Conservation (phyloP, 495 filamentous ascomycete species). For the Podospora pseudoanserina region DNA sequence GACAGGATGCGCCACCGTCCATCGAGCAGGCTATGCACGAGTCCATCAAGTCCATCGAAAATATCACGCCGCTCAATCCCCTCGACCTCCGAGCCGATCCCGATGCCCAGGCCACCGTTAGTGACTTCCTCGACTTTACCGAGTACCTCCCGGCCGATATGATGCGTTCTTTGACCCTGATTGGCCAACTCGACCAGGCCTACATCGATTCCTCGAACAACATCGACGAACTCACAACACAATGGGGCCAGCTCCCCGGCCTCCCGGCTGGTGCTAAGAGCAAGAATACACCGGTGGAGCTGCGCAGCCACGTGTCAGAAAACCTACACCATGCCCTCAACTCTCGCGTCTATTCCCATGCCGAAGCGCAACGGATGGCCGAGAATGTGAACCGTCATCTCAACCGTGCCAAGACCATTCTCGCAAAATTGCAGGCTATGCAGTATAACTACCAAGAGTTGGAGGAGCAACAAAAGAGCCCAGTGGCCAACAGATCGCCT, state of each 20-base stretch:
- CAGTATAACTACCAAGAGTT: conserved; percentile 50
- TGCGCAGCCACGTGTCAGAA: conserved; percentile 75
- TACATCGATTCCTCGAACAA: conserved; percentile 61
- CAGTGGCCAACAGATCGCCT: conserved; percentile 48
- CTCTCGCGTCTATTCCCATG: conserved; percentile 71
- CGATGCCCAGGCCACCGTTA: conserved; percentile 89
- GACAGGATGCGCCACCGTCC: conserved; percentile 30
- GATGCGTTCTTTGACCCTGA: conserved; percentile 81
- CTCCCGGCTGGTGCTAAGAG: conserved; percentile 45
- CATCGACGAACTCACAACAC: conserved; percentile 68
- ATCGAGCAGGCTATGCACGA: conserved; percentile 32
- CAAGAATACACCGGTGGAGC: conserved; percentile 40
- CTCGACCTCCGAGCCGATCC: conserved; percentile 61
- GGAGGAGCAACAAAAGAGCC: conserved; percentile 55
- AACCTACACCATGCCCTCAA: conserved; percentile 69
- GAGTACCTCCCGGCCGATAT: conserved; percentile 95
- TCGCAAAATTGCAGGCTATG: conserved; percentile 74
- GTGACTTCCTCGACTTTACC: conserved; percentile 93
- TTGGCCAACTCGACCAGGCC: conserved; percentile 73
- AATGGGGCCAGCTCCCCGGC: conserved; percentile 68
- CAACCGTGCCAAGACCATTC: conserved; percentile 70
- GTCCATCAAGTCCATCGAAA: conserved; percentile 22
- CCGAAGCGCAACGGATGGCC: conserved; percentile 76
- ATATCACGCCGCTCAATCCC: conserved; percentile 28
- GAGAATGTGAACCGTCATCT: conserved; percentile 75